These are phyloP conservation scores for Colletotrichum eleusines DNA, from an alignment of 2,329 filamentous ascomycete species.

Conservation along the genomic window DNA sequence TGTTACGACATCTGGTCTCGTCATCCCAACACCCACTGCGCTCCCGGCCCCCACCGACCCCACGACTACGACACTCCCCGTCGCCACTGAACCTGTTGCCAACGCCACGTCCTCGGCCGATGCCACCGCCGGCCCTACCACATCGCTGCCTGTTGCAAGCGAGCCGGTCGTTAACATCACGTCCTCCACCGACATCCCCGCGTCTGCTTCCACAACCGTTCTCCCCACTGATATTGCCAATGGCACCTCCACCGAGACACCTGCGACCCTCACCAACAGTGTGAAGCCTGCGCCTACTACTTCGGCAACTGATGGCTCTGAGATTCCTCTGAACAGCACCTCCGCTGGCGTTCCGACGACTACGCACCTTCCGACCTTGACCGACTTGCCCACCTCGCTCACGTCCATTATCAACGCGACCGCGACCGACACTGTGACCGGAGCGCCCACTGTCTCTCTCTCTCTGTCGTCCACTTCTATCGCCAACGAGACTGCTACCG, in stretches of 20 bases:
- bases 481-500: slow-evolving; percentile 27
- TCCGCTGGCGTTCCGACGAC: slow-evolving; percentile 19
- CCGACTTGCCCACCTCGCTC: slow-evolving; percentile 29
- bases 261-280: slow-evolving; percentile 20
- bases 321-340: slow-evolving; percentile 33
- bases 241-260: slow-evolving; percentile 23
- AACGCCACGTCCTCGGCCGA: slow-evolving; percentile 29
- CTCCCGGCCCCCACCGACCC: slow-evolving; percentile 39
- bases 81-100: slow-evolving; percentile 25
- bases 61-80: slow-evolving; percentile 8
- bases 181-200: slow-evolving; percentile 27
- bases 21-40: slow-evolving; percentile 33
- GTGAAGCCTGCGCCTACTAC: slow-evolving; percentile 52
- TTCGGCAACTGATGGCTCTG: slow-evolving; percentile 56
- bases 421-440: slow-evolving; percentile 17
- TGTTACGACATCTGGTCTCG: slow-evolving; percentile 17
- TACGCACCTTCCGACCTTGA: slow-evolving; percentile 25
- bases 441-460: slow-evolving; percentile 19
- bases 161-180: slow-evolving; percentile 33
- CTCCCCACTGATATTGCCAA: slow-evolving; percentile 28
- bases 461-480: slow-evolving; percentile 23
- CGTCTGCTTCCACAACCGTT: slow-evolving; percentile 18
- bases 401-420: slow-evolving; percentile 31
- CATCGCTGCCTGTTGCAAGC: slow-evolving; percentile 20
- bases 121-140: slow-evolving; percentile 7